Base-by-base conservation (phyloP, 306 rosid species). In the Adenanthera pavonina region DNA sequence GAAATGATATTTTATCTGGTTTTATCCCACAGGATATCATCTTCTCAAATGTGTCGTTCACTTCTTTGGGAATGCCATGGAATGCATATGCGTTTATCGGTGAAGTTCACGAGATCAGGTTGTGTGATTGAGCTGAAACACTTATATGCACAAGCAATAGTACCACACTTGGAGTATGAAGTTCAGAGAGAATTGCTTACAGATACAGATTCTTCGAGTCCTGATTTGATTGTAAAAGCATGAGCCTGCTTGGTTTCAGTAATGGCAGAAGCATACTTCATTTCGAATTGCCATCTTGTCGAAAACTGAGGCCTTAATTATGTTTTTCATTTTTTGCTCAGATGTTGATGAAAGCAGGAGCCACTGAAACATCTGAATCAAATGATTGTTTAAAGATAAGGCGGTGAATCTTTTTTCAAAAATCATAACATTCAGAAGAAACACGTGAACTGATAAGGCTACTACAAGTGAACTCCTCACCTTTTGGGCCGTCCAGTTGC, bases 81-180 rank as follows among this genome's bases (percentile, higher is more conserved):
- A 91, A 89, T 68, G 94, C 94, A 87, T 81, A 88, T 75, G 94
- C 92, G 60, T 75, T 85, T 80, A 92, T 80, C 78, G 89, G 60
- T 52, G 97, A 92, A 76, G 97, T 94, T 94, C 94, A 91, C 5
- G 98, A 86, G 59, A 85, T 90, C 91, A 41, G 91, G 94, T 69
- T 88, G 72, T 61, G 19, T 15, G 36, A 85, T 76, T 72, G 48
- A 90, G 52, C 79, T 74, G 75, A 92, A 94, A 82, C 97, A 94
- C 72, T 60, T 84, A 25, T 49, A 78, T 33, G 97, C 92, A 71
- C 71, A 34, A 11, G 74, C 52, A 61, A 92, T 85, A 33, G 56
- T 60, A 61, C 98, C 97, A 72, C 97, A 92, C 75, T 92, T 94
- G 76, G 94, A 87, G 88, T 94, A 92, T 3, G 97, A n/a, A 78